Percentiles rank a stretch among this genome's conserved stretches.
Evolutionary conservation across 345 rosid genomes (phyloP).

Genomic region (Rhodamnia rubescens): DNA sequence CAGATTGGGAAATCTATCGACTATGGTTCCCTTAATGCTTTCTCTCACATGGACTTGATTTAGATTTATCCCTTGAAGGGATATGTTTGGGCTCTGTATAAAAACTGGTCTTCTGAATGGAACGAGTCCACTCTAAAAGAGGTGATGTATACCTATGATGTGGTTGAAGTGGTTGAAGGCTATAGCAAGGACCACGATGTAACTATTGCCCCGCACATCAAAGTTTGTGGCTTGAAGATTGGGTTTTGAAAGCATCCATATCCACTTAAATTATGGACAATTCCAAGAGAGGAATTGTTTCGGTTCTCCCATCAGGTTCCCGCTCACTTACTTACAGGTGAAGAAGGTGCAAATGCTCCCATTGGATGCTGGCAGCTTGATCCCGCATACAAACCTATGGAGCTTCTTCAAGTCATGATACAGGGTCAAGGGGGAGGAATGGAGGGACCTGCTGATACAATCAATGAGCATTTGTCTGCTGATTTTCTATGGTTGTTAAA

Average conservation of each 20-base stretch:
- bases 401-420: constrained; percentile 27
- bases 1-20: no score
- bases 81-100: constrained; percentile 46
- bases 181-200: constrained; percentile 30
- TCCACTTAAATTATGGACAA: constrained; percentile 7
- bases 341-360: constrained; percentile 38
- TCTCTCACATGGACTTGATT: constrained; percentile 35
- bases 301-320: constrained; percentile 62
- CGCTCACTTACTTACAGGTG: constrained; percentile 30
- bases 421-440: neutral
- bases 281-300: constrained; percentile 46
- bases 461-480: no score
- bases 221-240: constrained; percentile 37
- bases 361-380: constrained; percentile 53
- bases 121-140: constrained; percentile 24
- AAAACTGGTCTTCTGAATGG: constrained; percentile 53
- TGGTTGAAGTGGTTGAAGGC: constrained; percentile 63
- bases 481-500: no score
- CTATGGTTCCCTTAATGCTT: no score
- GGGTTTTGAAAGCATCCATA: constrained; percentile 21
- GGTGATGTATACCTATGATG: constrained; percentile 21
- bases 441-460: neutral
- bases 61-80: constrained; percentile 41
- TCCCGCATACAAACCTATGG: constrained; percentile 46
- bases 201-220: constrained; percentile 29